Evolutionary conservation across 2,329 filamentous ascomycete genomes (phyloP), one percentile per base, ranked within the genome.

Genomic region (Pestalotiopsis sp.): DNA sequence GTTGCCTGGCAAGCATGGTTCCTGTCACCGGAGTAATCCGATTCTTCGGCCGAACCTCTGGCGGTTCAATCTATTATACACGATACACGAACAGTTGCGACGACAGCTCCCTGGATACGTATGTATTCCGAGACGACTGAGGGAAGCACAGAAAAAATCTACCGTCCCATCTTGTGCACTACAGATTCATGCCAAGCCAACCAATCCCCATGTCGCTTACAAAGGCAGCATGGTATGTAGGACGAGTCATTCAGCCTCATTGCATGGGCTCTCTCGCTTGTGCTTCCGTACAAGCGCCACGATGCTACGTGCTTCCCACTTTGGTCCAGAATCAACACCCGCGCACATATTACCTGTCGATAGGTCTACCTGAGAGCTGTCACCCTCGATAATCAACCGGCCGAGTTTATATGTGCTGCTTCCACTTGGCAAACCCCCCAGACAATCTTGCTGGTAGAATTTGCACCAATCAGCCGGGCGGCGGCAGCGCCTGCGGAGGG

Each of bases 171-270:
- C 17, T 52, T 14, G 14, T n/a, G 45, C 20, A n/a, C 45, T 23
- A 52, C 17, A 52, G 45, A 52, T 9, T 52, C n/a, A 23, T 52
- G 45, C 45, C 45, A 52, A 52, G 45, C 45, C 45, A n/a, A 31
- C 2, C 31, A 36, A 36, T 36, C 20, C 45, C 45, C 61, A 64
- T 64, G 36, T 64, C 61, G 61, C 61, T 64, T 64, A 39, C 39
- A 64, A 36, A 45, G 49, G 38, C n/a, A 62, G 56, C 56, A 59
- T 23, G 17, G 25, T 4, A 59, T 14, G 45, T 20, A 20, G 45
- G 57, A 45, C 61, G 39, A 64, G 61, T 64, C 61, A 49, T 64
- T 64, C 38, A 64, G 61, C 61, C 61, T 64, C 61, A 64, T 64
- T 27, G 41, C 38, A 13, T 20, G 25, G 38, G 23, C 57, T n/a